These are phyloP conservation scores for Solanum piurae DNA, from an alignment of 257 asterid genomes.

Conservation along the genomic window DNA sequence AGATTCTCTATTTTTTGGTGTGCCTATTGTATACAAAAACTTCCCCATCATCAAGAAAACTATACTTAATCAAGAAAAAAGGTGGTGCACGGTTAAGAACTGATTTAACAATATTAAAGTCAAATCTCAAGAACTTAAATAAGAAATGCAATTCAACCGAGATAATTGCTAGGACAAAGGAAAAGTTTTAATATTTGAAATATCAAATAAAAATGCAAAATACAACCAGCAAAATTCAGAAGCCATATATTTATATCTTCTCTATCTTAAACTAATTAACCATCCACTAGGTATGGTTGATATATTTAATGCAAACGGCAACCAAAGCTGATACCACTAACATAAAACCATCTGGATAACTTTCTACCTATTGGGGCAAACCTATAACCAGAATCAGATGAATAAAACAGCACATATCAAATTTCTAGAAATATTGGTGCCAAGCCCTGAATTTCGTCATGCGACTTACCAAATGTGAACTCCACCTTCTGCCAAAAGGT, in stretches of 20 bases:
- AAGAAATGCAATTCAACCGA: not conserved
- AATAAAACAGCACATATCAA: not conserved
- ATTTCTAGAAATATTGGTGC: not conserved
- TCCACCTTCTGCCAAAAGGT: conserved; percentile 75
- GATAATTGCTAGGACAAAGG: not conserved
- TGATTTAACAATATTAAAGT: not conserved
- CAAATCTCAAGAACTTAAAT: not conserved
- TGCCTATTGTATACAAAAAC: not conserved
- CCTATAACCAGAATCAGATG: not conserved
- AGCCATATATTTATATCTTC: not conserved
- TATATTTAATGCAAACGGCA: not conserved
- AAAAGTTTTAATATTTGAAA: not conserved
- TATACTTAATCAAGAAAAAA: not conserved
- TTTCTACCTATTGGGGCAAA: not conserved
- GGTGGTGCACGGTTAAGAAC: not conserved
- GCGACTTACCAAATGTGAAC: conserved; percentile 70
- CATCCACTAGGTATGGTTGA: not conserved
- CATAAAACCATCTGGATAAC: not conserved
- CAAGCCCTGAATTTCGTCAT: not conserved
- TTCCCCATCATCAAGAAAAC: not conserved
- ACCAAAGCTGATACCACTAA: not conserved
- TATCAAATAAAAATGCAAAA: not conserved
- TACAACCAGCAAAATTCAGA: not conserved
- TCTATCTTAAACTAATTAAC: not conserved
- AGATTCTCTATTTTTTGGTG: not conserved